A percentile compares a stretch with the other conserved stretches of the same genome.
These are phyloP conservation scores for Phyllosticta capitalensis DNA, from an alignment of 2,329 filamentous ascomycete genomes.

Conservation along the genomic window DNA sequence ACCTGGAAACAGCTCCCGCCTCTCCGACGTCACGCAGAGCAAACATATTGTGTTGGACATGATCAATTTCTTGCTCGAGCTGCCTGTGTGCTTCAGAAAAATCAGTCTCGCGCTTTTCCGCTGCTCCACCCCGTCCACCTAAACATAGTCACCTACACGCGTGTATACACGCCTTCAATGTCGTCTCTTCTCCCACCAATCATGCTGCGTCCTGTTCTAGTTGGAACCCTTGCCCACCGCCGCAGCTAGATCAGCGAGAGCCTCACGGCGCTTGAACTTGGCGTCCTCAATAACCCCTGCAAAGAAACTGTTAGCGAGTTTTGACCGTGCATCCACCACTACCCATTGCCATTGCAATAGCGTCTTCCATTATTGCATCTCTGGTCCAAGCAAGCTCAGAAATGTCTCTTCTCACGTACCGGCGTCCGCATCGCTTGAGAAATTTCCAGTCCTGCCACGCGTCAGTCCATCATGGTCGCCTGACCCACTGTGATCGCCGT, in stretches of 20 bases:
- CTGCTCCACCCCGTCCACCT: not conserved
- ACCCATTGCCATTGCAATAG: not conserved
- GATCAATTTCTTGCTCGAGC: not conserved
- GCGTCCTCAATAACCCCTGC: slow-evolving; percentile 63
- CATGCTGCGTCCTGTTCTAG: not conserved
- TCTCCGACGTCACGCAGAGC: not conserved
- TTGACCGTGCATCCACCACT: not conserved
- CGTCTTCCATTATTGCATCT: not conserved
- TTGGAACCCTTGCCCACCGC: slow-evolving; percentile 24
- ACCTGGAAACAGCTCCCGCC: not conserved
- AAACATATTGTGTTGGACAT: not conserved
- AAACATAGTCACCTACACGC: not conserved
- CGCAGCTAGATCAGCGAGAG: slow-evolving; percentile 55
- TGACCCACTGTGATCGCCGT: not conserved
- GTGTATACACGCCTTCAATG: slow-evolving; percentile 5
- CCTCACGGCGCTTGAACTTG: slow-evolving; percentile 67
- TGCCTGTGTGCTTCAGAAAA: not conserved
- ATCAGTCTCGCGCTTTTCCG: not conserved
- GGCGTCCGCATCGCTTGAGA: slow-evolving; percentile 61
- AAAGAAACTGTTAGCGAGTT: slow-evolving; percentile 9
- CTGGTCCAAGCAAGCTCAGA: not conserved
- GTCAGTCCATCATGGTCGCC: not conserved
- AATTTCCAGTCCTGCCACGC: slow-evolving; percentile 43
- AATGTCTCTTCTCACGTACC: slow-evolving; percentile 37
- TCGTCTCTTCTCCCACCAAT: not conserved